These are phyloP conservation scores for Raffaelea deltoideospora DNA, from an alignment of 2,329 filamentous ascomycete genomes.

Conservation along the genomic window DNA sequence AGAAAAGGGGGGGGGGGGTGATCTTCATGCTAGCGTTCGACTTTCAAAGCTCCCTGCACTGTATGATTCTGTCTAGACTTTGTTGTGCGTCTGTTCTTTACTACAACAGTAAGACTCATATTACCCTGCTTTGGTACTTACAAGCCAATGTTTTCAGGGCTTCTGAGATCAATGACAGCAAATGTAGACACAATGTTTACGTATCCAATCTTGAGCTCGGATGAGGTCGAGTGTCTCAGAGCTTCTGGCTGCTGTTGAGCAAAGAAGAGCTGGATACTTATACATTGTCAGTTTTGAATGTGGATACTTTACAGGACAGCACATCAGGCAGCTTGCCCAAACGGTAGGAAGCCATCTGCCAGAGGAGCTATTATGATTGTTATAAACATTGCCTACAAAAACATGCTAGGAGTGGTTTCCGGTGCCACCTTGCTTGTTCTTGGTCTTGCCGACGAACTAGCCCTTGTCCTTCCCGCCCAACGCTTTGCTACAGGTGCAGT, in stretches of 20 bases:
- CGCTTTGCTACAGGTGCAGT: constrained; percentile 6
- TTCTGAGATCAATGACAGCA: too few species aligned
- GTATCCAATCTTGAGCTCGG: too few species aligned
- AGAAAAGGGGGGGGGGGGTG: neutral
- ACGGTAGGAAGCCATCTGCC: too few species aligned
- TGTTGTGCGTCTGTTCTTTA: neutral
- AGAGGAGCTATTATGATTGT: neutral
- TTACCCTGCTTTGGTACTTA: too few species aligned
- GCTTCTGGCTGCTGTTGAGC: neutral
- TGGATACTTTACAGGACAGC: constrained; percentile 5
- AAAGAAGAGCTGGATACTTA: neutral
- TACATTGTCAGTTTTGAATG: neutral
- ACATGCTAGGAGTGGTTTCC: constrained; percentile 2
- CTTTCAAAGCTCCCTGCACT: neutral
- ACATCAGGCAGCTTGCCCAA: constrained; percentile 7
- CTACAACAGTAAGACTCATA: too few species aligned
- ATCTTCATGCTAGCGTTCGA: neutral
- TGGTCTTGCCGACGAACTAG: constrained; percentile 14
- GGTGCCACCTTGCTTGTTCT: constrained; percentile 7
- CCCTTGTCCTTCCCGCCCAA: constrained; percentile 11
- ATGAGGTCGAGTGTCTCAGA: neutral
- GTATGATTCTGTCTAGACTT: neutral
- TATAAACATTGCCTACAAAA: neutral
- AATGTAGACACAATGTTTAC: too few species aligned
- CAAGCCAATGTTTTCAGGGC: too few species aligned